phyloP scores from a whole-genome alignment of 208 protist species.

The Trypanosoma congolense region DNA sequence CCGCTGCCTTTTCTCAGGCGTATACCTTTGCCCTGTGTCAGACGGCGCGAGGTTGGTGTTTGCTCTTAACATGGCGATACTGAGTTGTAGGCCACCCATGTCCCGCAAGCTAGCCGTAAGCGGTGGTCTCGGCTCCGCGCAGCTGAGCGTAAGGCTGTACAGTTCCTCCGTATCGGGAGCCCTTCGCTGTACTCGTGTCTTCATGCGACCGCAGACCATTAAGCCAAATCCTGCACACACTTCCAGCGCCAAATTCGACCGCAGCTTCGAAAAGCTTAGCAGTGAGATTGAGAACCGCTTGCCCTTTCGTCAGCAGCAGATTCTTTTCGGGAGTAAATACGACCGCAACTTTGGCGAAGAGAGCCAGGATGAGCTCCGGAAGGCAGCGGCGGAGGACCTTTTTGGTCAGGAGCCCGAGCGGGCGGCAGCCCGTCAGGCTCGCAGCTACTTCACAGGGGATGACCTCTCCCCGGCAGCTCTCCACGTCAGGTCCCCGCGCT shows the following conservation, averaged over 20 bases:
- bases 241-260: slow-evolving; percentile 61
- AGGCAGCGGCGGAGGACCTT: slow-evolving; percentile 62
- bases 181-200: slow-evolving; percentile 25
- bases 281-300: slow-evolving; percentile 51
- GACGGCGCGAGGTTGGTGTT: too few species aligned
- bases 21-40: too few species aligned
- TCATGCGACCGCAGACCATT: slow-evolving; percentile 52
- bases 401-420: slow-evolving; percentile 47
- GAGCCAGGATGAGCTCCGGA: slow-evolving; percentile 37
- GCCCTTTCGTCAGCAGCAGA: slow-evolving; percentile 53
- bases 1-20: too few species aligned
- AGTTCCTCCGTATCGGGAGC: not conserved
- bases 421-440: slow-evolving; percentile 51
- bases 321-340: slow-evolving; percentile 50
- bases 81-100: slow-evolving; percentile 2
- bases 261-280: slow-evolving; percentile 80
- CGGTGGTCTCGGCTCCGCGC: not conserved
- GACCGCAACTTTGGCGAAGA: slow-evolving; percentile 64
- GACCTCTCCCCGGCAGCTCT: slow-evolving; percentile 50
- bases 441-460: slow-evolving; percentile 62
- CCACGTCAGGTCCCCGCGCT: slow-evolving; percentile 48
- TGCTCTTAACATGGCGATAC: too few species aligned
- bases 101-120: not conserved
- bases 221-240: slow-evolving; percentile 77
- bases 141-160: not conserved